Percentiles rank a stretch among this genome's conserved stretches.
Evolutionary conservation across 257 asterid species (phyloP).

Genomic region (Coffea canephora): DNA sequence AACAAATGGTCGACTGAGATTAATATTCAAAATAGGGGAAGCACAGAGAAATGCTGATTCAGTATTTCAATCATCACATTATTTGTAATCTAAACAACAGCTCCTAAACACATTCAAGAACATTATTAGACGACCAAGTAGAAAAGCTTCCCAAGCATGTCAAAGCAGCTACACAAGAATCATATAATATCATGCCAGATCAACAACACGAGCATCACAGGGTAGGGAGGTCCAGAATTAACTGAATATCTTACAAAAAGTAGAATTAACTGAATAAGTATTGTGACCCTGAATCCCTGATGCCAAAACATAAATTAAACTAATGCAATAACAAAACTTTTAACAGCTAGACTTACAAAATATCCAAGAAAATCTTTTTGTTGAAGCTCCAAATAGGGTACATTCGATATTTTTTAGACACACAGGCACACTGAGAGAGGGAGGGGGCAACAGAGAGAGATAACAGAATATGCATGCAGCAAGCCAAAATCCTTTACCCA

Average conservation of each 20-base stretch:
- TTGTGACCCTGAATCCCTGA: background rate
- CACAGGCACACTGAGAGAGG: background rate
- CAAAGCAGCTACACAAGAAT: background rate
- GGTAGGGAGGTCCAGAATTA: background rate
- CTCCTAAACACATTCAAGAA: background rate
- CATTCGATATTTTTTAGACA: background rate
- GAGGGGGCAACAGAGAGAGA: background rate
- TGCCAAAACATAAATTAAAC: background rate
- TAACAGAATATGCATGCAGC: background rate
- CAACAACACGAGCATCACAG: background rate
- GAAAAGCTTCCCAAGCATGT: background rate
- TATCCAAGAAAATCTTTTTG: background rate
- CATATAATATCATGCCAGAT: background rate
- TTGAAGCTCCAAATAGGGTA: background rate
- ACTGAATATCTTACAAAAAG: background rate
- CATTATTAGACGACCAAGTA: background rate
- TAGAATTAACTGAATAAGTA: background rate
- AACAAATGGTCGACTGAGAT: background rate
- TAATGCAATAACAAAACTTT: background rate
- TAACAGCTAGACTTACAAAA: background rate
- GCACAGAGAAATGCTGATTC: background rate
- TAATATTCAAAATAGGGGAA: background rate
- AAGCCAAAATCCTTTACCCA: conserved; percentile 57
- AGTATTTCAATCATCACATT: background rate
- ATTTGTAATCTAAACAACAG: background rate